Evolutionary conservation across 1,284 basidiomycete species (phyloP).

Genomic region (Hypsizygus ulmarius): DNA sequence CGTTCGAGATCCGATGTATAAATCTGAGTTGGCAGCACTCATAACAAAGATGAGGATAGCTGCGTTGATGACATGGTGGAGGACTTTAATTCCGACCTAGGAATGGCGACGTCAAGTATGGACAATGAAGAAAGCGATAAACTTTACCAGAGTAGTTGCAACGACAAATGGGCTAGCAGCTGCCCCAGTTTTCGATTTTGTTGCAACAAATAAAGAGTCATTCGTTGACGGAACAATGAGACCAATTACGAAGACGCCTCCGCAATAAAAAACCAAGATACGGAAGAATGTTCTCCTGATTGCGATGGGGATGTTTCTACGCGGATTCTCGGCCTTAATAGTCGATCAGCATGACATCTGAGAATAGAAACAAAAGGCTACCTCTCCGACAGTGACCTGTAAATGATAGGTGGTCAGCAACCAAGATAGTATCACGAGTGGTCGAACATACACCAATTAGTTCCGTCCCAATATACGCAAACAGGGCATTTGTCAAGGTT

Average conservation of each 20-base stretch:
- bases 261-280: slow-evolving; percentile 66
- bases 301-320: slow-evolving; percentile 45
- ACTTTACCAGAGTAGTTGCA: slow-evolving; percentile 41
- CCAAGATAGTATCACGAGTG: neutral
- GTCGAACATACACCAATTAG: slow-evolving; percentile 39
- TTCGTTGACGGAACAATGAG: slow-evolving; percentile 54
- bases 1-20: slow-evolving; percentile 73
- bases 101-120: neutral
- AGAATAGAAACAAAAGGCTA: slow-evolving; percentile 9
- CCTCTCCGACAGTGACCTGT: slow-evolving; percentile 48
- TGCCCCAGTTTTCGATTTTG: slow-evolving; percentile 56
- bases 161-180: slow-evolving; percentile 81
- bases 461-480: slow-evolving; percentile 49
- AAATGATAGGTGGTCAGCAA: neutral
- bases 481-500: slow-evolving; percentile 46
- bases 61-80: slow-evolving; percentile 63
- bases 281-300: slow-evolving; percentile 48
- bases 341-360: slow-evolving; percentile 2
- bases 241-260: slow-evolving; percentile 67
- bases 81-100: slow-evolving; percentile 64
- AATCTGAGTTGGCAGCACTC: slow-evolving; percentile 70
- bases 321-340: slow-evolving; percentile 41
- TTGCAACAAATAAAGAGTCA: slow-evolving; percentile 53
- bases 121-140: neutral
- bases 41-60: slow-evolving; percentile 72